phyloP scores from a whole-genome alignment of 2,329 filamentous ascomycete genomes.

The Podosphaera leucotricha region DNA sequence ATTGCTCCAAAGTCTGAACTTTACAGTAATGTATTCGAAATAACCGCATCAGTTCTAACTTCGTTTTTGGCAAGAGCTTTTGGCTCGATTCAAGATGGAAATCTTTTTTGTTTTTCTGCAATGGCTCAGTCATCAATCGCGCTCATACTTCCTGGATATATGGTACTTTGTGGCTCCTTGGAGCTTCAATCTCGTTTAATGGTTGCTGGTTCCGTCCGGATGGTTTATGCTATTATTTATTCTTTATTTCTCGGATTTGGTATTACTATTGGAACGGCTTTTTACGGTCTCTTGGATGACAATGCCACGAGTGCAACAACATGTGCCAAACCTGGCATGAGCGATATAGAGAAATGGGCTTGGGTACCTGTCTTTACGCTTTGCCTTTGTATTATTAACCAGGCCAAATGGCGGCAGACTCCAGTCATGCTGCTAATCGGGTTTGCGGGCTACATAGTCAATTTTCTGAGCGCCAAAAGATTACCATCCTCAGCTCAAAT shows the following conservation, averaged over 20 bases:
- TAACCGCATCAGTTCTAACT: slow-evolving; percentile 34
- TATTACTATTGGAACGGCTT: slow-evolving; percentile 29
- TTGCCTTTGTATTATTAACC: slow-evolving; percentile 53
- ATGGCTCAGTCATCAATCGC: slow-evolving; percentile 41
- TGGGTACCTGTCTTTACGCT: slow-evolving; percentile 54
- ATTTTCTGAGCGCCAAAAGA: slow-evolving; percentile 42
- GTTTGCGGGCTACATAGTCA: slow-evolving; percentile 51
- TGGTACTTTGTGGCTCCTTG: slow-evolving; percentile 32
- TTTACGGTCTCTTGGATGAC: slow-evolving; percentile 27
- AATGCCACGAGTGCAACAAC: slow-evolving; percentile 23
- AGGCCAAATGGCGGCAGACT: slow-evolving; percentile 60
- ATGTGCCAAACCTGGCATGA: slow-evolving; percentile 22
- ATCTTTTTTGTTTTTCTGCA: slow-evolving; percentile 41
- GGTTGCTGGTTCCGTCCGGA: slow-evolving; percentile 30
- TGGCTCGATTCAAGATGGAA: slow-evolving; percentile 26
- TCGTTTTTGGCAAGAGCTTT: slow-evolving; percentile 39
- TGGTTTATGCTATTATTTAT: slow-evolving; percentile 35
- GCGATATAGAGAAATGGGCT: slow-evolving; percentile 34
- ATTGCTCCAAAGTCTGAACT: slow-evolving; percentile 45
- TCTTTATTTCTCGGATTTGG: slow-evolving; percentile 32
- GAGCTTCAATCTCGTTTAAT: slow-evolving; percentile 31
- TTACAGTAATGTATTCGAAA: slow-evolving; percentile 42
- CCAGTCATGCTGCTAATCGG: slow-evolving; percentile 57
- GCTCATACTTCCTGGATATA: slow-evolving; percentile 40
- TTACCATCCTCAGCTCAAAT: slow-evolving; percentile 52